Percentiles rank a stretch among this genome's conserved stretches.
Conservation (phyloP, 208 protist species). For the Crithidia bombi region DNA sequence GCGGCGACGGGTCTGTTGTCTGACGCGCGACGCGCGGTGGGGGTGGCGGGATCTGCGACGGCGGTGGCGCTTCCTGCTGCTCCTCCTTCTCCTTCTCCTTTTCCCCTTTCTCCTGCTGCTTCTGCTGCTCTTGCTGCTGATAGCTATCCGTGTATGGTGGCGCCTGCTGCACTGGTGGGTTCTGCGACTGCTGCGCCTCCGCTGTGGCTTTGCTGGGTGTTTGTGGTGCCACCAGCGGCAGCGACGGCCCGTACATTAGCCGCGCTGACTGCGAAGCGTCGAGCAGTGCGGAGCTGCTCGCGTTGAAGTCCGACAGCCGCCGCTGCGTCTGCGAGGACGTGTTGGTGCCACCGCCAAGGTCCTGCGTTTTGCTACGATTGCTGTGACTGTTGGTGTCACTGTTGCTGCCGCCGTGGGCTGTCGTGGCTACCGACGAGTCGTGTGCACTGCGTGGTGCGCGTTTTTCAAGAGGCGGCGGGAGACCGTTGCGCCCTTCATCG, state of each 20-base stretch:
- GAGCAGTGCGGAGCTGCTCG: neutral
- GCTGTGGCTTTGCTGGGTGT: neutral
- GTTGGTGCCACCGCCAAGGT: neutral
- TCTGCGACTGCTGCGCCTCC: too few relatives aligned
- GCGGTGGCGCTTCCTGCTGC: neutral
- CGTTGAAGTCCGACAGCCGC: constrained; percentile 6
- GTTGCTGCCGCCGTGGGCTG: neutral
- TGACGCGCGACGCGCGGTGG: neutral
- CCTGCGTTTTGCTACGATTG: neutral
- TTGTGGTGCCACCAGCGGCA: neutral
- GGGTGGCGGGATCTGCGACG: neutral
- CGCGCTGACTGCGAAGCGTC: neutral
- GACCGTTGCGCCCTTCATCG: neutral
- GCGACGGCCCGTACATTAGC: neutral
- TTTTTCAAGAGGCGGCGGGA: neutral
- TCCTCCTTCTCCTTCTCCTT: too few relatives aligned
- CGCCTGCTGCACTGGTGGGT: too few relatives aligned
- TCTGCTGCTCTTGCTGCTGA: neutral
- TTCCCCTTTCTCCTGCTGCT: neutral
- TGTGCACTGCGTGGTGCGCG: constrained; percentile 10
- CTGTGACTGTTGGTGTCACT: neutral
- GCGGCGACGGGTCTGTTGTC: neutral
- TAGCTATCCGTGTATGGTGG: neutral
- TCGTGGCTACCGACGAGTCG: neutral
- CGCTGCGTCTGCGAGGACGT: neutral